These are phyloP conservation scores for Hirschfeldia incana DNA, from an alignment of 345 rosid species.

Conservation along the genomic window DNA sequence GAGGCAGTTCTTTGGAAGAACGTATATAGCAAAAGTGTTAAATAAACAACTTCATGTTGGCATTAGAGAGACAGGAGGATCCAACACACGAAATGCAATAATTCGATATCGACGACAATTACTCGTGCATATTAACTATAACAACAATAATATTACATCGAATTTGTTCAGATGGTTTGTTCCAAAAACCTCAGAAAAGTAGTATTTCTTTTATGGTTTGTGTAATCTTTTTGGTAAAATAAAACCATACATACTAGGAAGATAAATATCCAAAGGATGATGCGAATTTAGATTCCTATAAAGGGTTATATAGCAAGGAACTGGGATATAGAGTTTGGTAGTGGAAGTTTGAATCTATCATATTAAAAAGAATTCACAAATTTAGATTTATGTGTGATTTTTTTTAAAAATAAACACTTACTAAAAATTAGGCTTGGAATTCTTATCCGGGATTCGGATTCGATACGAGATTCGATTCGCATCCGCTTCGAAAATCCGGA, in stretches of 20 bases:
- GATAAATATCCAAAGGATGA: not conserved
- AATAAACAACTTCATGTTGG: constrained; percentile 6
- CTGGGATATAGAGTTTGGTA: constrained; percentile 1
- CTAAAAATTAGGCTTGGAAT: too few relatives aligned
- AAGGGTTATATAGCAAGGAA: not conserved
- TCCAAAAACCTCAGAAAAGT: not conserved
- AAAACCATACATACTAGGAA: not conserved
- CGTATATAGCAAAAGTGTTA: constrained; percentile 15
- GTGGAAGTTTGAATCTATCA: not conserved
- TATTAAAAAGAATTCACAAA: too few relatives aligned
- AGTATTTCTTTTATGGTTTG: not conserved
- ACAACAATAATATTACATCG: not conserved
- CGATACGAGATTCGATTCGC: too few relatives aligned
- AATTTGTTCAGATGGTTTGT: not conserved
- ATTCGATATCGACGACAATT: not conserved
- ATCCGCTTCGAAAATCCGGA: too few relatives aligned
- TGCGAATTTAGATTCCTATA: not conserved
- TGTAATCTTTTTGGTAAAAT: not conserved
- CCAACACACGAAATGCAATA: not conserved
- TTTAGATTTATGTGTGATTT: too few relatives aligned
- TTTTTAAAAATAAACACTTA: too few relatives aligned
- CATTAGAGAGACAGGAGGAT: constrained; percentile 19
- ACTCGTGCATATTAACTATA: not conserved
- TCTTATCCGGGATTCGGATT: too few relatives aligned
- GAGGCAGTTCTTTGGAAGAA: not conserved